Evolutionary conservation across 768 basidiomycete species (phyloP).

Genomic region (Pleurotus citrinopileatus): DNA sequence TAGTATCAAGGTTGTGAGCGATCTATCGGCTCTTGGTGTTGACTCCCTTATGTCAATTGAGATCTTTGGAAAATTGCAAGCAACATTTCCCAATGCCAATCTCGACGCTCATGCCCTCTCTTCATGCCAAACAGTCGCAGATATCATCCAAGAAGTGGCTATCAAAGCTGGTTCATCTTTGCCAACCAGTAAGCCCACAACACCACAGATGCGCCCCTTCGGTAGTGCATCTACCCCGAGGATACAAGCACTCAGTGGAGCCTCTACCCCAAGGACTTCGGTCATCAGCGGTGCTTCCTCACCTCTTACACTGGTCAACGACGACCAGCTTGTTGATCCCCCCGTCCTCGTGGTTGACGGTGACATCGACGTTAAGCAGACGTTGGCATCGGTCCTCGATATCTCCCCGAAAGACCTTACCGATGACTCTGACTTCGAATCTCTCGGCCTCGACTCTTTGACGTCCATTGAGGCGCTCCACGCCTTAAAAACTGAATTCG

Average conservation of each 20-base stretch:
- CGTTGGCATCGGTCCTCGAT: conserved; percentile 47
- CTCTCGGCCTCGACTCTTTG: conserved; percentile 63
- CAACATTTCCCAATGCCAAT: conserved; percentile 27
- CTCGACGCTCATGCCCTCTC: conserved; percentile 29
- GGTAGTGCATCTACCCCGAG: conserved; percentile 30
- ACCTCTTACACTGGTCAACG: conserved; percentile 26
- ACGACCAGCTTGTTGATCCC: conserved; percentile 25
- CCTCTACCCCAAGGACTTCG: conserved; percentile 34
- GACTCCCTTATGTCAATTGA: conserved; percentile 68
- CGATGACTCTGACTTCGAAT: conserved; percentile 45
- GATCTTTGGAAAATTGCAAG: conserved; percentile 34
- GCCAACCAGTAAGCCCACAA: conserved; percentile 22
- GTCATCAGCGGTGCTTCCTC: background rate
- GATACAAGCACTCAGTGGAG: conserved; percentile 23
- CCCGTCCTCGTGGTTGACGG: conserved; percentile 20
- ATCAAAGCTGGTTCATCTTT: background rate
- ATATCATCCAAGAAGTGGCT: conserved; percentile 29
- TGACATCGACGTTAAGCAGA: conserved; percentile 26
- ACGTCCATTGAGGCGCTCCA: conserved; percentile 61
- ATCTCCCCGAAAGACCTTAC: conserved; percentile 34
- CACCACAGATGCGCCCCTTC: conserved; percentile 24
- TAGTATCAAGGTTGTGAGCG: conserved; percentile 29
- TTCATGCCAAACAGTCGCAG: conserved; percentile 30
- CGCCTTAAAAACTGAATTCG: conserved; percentile 38
- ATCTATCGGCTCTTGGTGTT: conserved; percentile 56